phyloP scores from a whole-genome alignment of 306 rosid species.

The Carpinus fangiana region DNA sequence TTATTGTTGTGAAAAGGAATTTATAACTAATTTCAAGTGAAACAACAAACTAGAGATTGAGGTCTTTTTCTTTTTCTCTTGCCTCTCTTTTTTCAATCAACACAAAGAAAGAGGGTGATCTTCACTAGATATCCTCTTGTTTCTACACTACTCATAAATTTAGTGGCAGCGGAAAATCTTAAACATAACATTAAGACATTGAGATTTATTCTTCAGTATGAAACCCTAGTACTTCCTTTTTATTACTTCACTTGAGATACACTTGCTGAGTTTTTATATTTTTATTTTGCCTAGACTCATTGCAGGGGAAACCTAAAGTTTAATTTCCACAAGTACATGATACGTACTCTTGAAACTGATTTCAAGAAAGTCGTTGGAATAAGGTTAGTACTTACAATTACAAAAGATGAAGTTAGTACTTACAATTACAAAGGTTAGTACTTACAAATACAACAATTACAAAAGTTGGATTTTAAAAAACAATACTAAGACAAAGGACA shows the following conservation, averaged over 20 bases:
- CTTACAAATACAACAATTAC: no score
- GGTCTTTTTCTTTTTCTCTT: background rate
- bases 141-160: background rate
- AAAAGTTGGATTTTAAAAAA: no score
- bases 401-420: no score
- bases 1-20: background rate
- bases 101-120: background rate
- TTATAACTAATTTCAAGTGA: background rate
- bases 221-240: background rate
- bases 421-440: no score
- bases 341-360: conserved; percentile 39
- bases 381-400: conserved; percentile 19
- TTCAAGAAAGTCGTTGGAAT: conserved; percentile 40
- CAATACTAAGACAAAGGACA: conserved; percentile 21
- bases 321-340: conserved; percentile 42
- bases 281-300: conserved; percentile 26
- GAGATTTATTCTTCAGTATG: background rate
- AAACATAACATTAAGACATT: background rate
- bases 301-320: conserved; percentile 35
- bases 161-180: background rate
- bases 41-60: background rate
- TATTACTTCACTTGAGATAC: background rate
- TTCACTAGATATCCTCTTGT: background rate
- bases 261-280: background rate
- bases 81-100: background rate